Percentiles rank a stretch among this genome's conserved stretches.
phyloP scores from a whole-genome alignment of 495 filamentous ascomycete genomes.

The Aspergillus cristatus region DNA sequence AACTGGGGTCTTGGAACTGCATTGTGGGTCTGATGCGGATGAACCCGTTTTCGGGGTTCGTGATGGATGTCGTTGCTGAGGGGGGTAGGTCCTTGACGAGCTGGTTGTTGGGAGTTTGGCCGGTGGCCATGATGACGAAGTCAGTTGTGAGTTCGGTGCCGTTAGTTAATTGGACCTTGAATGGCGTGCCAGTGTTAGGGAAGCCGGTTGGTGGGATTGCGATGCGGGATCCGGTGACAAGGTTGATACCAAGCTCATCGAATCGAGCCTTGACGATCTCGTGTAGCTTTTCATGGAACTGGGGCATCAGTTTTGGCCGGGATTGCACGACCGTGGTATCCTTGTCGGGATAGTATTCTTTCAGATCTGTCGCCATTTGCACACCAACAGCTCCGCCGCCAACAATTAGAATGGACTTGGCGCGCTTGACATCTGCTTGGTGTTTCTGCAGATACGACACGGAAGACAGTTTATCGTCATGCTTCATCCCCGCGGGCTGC shows the following conservation, averaged over 20 bases:
- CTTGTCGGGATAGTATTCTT: constrained; percentile 49
- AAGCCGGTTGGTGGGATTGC: constrained; percentile 22
- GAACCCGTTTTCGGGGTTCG: constrained; percentile 37
- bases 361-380: constrained; percentile 52
- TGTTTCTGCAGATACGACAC: constrained; percentile 31
- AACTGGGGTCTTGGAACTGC: constrained; percentile 41
- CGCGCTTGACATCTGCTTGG: constrained; percentile 22
- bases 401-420: constrained; percentile 43
- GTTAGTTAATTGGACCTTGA: constrained; percentile 26
- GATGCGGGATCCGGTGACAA: constrained; percentile 29
- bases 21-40: constrained; percentile 48
- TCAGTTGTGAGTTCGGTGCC: constrained; percentile 24
- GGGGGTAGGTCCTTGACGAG: constrained; percentile 35
- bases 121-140: constrained; percentile 44
- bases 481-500: constrained; percentile 35
- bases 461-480: constrained; percentile 36
- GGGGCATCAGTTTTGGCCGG: constrained; percentile 39
- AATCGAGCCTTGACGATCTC: constrained; percentile 34
- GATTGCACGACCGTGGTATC: constrained; percentile 50
- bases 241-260: constrained; percentile 27
- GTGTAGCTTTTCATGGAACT: constrained; percentile 42
- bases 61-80: constrained; percentile 23
- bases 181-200: constrained; percentile 14
- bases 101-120: constrained; percentile 48
- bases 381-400: constrained; percentile 56